These are phyloP conservation scores for Amylostereum areolatum DNA, from an alignment of 1,284 basidiomycete genomes.

Conservation along the genomic window DNA sequence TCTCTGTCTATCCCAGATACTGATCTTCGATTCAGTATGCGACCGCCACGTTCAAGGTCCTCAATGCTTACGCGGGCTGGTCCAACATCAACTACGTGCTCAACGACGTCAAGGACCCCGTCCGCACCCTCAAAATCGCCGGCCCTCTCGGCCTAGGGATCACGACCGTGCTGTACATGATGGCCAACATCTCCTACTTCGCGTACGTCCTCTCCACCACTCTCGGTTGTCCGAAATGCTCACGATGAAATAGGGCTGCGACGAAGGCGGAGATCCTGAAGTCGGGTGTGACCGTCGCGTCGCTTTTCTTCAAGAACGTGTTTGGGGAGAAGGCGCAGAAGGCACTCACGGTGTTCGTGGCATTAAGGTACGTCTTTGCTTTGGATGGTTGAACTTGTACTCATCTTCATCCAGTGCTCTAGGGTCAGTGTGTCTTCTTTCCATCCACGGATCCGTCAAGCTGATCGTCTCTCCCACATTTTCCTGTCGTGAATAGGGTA, in stretches of 20 bases:
- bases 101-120: slow-evolving; percentile 47
- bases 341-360: slow-evolving; percentile 46
- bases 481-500: slow-evolving; percentile 2
- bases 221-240: neutral
- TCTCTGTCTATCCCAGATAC: neutral
- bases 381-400: neutral
- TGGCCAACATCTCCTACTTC: slow-evolving; percentile 52
- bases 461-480: neutral
- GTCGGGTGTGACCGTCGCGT: slow-evolving; percentile 43
- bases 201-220: slow-evolving; percentile 20
- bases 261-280: slow-evolving; percentile 38
- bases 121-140: slow-evolving; percentile 48
- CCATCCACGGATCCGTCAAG: slow-evolving; percentile 1
- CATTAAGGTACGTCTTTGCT: slow-evolving; percentile 32
- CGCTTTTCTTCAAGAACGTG: slow-evolving; percentile 48
- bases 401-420: neutral
- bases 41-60: slow-evolving; percentile 53
- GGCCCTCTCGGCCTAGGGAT: slow-evolving; percentile 46
- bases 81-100: slow-evolving; percentile 46
- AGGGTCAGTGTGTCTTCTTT: neutral
- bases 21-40: slow-evolving; percentile 33
- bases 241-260: slow-evolving; percentile 22
- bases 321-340: slow-evolving; percentile 41
- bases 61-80: slow-evolving; percentile 52
- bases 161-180: slow-evolving; percentile 40